Evolutionary conservation across 108 stramenopile genomes (phyloP), one percentile per base, ranked within the genome.

Genomic region (Cyclotella choctawhatcheeana): DNA sequence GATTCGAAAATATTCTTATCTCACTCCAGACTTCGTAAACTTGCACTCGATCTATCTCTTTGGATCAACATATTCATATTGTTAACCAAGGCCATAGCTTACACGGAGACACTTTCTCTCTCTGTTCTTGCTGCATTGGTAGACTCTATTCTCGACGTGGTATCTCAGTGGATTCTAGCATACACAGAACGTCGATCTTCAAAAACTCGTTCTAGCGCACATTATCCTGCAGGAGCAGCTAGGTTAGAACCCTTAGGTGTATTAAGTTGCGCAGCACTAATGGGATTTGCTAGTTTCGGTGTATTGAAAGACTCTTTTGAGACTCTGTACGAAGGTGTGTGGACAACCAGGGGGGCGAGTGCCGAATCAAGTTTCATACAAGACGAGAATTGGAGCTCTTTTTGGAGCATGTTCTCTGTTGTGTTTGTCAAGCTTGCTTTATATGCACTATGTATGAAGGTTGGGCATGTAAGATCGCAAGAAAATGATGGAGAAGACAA

Each of bases 241-340:
- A 85, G 97, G 64, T 68, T 98, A 47, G 97, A 98, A 83, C 94
- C 97, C 12, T 75, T 98, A 32, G 96, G 96, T 7, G 96, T 97
- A 24, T 79, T 98, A 55, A 92, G 92, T 7, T 96, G 95, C 69
- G 96, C 97, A 20, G 91, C 95, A 7, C 54, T 98, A 8, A 98
- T 98, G 97, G 95, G 94, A 12, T 93, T 96, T 83, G 97, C 94
- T 17, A 85, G 83, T 43, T 91, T 96, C 56, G 93, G 95, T 62
- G 86, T 98, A 6, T 64, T 98, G 33, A 93, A 93, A 68, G 91
- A 93, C 70, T 59, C 85, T 6, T 75, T 84, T 32, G 59, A 77
- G 32, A 73, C 59, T 21, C 61, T 77, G 22, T 69, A 77, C 32
- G 65, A 69, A 21, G 73, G 77, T n/a, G 26, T 58, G 37, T 35